These are phyloP conservation scores for Taphrina communis DNA, from an alignment of 1,139 yeast genomes.

Conservation along the genomic window DNA sequence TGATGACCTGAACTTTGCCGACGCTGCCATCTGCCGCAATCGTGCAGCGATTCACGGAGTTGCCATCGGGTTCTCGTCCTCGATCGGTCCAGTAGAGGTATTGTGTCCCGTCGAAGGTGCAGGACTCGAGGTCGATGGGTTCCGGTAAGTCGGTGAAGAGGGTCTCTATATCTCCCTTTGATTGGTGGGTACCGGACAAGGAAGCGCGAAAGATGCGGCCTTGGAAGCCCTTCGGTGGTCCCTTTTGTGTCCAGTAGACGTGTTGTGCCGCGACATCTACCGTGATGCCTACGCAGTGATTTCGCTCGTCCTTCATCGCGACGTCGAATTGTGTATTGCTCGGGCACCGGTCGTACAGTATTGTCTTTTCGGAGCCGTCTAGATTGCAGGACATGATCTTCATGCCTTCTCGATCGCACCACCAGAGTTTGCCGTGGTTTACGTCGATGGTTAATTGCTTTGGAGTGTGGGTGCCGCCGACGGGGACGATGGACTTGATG, in stretches of 20 bases:
- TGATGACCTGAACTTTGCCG: background rate
- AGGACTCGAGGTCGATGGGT: constrained; percentile 1
- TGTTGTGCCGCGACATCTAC: background rate
- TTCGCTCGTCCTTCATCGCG: background rate
- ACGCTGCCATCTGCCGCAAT: background rate
- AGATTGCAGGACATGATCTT: background rate
- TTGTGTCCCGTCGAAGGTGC: background rate
- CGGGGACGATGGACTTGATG: background rate
- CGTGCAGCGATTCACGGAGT: background rate
- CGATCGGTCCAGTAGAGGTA: constrained; percentile 5
- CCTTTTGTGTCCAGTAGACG: background rate
- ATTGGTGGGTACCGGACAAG: background rate
- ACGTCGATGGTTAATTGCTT: constrained; percentile 1
- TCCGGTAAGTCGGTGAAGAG: background rate
- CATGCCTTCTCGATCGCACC: constrained; percentile 8
- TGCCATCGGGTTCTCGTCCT: constrained; percentile 12
- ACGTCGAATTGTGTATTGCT: background rate
- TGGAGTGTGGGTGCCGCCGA: constrained; percentile 1
- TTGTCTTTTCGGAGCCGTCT: background rate
- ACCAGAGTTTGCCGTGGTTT: constrained; percentile 2
- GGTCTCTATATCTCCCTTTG: background rate
- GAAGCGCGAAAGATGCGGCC: constrained; percentile 1
- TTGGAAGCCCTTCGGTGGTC: background rate
- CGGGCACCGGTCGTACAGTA: background rate
- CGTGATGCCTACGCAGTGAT: constrained; percentile 2